Evolutionary conservation across 2,329 filamentous ascomycete species (phyloP), one percentile per base, ranked within the genome.

Genomic region (Calonectria crousiana): DNA sequence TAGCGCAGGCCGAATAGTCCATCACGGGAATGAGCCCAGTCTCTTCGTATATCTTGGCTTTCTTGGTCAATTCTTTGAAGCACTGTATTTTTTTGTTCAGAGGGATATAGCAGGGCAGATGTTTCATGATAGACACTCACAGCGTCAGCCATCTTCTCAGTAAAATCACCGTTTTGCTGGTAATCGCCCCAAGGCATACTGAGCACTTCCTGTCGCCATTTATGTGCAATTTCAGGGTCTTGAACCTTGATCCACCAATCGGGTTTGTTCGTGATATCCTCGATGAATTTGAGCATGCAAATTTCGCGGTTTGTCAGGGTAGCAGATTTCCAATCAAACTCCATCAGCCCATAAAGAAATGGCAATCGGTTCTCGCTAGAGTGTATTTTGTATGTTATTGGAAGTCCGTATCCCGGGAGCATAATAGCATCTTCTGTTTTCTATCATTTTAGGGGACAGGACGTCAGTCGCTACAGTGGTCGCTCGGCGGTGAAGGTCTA

Each of bases 171-270:
- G 8, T 65, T 49, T n/a, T 41, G 67, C 34, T 11, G 74, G 10
- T 32, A 53, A 4, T 30, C 34, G 8, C 13, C n/a, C 53, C 41
- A 72, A 13, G 32, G 75, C 16, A 79, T 32, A 0, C 49, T 65
- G 6, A 79, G 68, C 10, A 20, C 73, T 36, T 79, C 78, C 16
- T 76, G n/a, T 20, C 65, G 69, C 72, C 72, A 70, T 44, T 72
- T 62, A 20, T 13, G 10, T 8, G 16, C 65, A 16, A 82, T 79
- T 0, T 75, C 69, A 0, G 71, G 23, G 14, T 82, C 75, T 11
- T 51, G 62, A 20, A 81, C 77, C 36, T 83, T 83, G 49, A 41
- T 60, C 79, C 80, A 83, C 79, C 80, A 83, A 6, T 82, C 75
- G 18, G 79, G 77, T 52, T 81, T 81, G 56, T 83, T 79, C 38